Percentiles rank a stretch among this genome's conserved stretches.
phyloP scores from a whole-genome alignment of 176 grass and related monocot species.

The Musa itinerans region DNA sequence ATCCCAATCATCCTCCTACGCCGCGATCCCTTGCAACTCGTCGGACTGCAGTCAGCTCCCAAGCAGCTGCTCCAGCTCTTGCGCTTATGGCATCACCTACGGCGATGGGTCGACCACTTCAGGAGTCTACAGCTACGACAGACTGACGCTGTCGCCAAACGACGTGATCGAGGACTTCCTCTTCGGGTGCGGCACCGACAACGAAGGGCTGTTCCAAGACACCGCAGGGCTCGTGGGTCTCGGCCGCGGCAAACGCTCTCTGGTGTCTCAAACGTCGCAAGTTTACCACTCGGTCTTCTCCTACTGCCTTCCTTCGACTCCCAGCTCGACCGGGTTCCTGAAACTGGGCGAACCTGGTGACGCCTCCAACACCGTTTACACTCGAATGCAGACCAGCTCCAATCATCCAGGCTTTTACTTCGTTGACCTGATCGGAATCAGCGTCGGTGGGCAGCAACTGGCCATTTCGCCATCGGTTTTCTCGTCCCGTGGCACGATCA shows the following conservation, averaged over 20 bases:
- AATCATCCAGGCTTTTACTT: neutral
- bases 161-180: conserved; percentile 15
- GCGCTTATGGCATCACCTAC: conserved; percentile 18
- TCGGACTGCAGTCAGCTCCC: neutral
- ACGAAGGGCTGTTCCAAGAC: neutral
- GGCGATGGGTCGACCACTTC: conserved; percentile 12
- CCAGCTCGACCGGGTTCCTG: conserved; percentile 32
- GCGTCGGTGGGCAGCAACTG: conserved; percentile 12
- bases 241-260: conserved; percentile 16
- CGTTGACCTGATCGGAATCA: conserved; percentile 25
- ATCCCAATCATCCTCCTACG: neutral
- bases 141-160: conserved; percentile 12
- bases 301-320: conserved; percentile 34
- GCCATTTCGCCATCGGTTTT: conserved; percentile 5
- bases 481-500: neutral
- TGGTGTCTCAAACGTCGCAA: conserved; percentile 24
- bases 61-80: neutral
- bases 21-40: neutral
- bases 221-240: conserved; percentile 40
- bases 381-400: conserved; percentile 3
- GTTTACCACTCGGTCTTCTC: conserved; percentile 23
- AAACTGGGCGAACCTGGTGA: conserved; percentile 10
- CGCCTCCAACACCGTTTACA: conserved; percentile 2
- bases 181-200: conserved; percentile 29
- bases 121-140: conserved; percentile 15